Base-by-base conservation (phyloP, 2,329 filamentous ascomycete genomes). In the Beauveria sp. region DNA sequence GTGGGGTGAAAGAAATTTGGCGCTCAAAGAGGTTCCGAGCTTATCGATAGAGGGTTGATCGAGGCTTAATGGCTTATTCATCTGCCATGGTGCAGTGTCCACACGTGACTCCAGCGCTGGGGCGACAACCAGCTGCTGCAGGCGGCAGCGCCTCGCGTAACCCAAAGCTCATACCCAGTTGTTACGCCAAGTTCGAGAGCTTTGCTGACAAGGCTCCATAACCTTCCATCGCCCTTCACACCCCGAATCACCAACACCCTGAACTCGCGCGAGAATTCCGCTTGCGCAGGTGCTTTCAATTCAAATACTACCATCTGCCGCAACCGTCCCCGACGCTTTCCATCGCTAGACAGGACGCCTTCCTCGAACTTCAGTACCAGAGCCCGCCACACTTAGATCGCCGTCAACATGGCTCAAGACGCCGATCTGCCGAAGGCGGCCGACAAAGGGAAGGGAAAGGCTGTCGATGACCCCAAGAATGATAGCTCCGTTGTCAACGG, bases 381-480 rank as follows among this genome's bases (percentile, higher is more conserved):
- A 55, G 58, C 61, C 65, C 55, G 59, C 64, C 66, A 64, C 66
- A 66, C 63, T 64, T 63, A 57, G 46, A 51, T 69, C 69, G 67
- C 71, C 72, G 69, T 73, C 75, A 82, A 76, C 78, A 96, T 97
- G 94, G 92, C 92, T 79, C 90, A 96, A 82, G 91, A 96, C 78
- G 91, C 88, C 80, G 90, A 96, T 79, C 84, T 88, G 82, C 83
- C 89, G 75, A 90, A 89, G 77, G 80, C 88, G 74, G 84, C 86
- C 75, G 91, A 96, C 78, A 97, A 97, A 84, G 92, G 92, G 78
- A 99, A 99, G 83, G 93, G 86, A 73, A 99, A 97, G 82, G 91
- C 88, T 65, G 82, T 87, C 64, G 87, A 91, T 62, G 84, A 84
- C 69, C 80, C 84, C 63, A 85, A 86, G 71, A 85, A 89, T 70